phyloP scores from a whole-genome alignment of 2,329 filamentous ascomycete genomes.

The Thelonectria olida region DNA sequence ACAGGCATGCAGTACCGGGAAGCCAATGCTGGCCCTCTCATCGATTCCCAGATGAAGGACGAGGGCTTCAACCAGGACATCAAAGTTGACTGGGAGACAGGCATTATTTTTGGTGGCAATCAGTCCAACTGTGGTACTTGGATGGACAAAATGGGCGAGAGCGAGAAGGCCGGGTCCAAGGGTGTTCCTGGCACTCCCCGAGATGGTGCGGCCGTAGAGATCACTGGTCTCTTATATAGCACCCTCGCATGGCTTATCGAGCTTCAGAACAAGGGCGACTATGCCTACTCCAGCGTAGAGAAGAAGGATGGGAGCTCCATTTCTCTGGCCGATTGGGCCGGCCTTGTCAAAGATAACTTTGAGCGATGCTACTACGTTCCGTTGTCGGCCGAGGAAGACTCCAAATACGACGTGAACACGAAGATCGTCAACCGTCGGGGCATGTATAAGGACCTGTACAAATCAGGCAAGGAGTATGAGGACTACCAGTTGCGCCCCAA shows the following conservation, averaged over 20 bases:
- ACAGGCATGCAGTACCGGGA: constrained; percentile 91
- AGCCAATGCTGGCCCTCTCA: constrained; percentile 87
- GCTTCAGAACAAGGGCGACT: constrained; percentile 74
- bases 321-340: constrained; percentile 81
- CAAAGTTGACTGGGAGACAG: constrained; percentile 87
- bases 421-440: constrained; percentile 86
- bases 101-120: constrained; percentile 92
- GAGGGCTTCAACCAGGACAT: constrained; percentile 94
- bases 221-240: constrained; percentile 93
- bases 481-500: constrained; percentile 97
- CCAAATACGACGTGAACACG: constrained; percentile 81
- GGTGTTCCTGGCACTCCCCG: constrained; percentile 95
- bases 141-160: constrained; percentile 99
- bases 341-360: constrained; percentile 83
- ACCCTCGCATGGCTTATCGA: constrained; percentile 81
- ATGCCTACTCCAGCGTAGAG: constrained; percentile 77
- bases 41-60: constrained; percentile 93
- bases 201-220: constrained; percentile 94
- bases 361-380: constrained; percentile 94
- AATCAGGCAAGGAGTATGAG: constrained; percentile 92
- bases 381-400: constrained; percentile 72
- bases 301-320: constrained; percentile 69
- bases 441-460: constrained; percentile 98
- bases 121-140: constrained; percentile 97
- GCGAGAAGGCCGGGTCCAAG: constrained; percentile 87